Evolutionary conservation across 2,329 filamentous ascomycete species (phyloP).

Genomic region (Rosellinia necatrix): DNA sequence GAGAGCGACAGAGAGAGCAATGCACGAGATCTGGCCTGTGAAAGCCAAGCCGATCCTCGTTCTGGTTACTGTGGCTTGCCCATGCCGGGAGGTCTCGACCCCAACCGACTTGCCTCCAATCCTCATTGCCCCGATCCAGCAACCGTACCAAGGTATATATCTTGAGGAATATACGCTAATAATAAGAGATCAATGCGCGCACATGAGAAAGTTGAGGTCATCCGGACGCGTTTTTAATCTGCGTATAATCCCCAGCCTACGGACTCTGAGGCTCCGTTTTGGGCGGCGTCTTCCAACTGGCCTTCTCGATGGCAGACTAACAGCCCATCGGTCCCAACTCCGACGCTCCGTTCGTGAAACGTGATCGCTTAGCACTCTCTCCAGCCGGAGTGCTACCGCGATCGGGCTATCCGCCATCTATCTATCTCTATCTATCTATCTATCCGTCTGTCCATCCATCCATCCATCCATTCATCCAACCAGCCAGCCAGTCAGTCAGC

Average conservation of each 20-base stretch:
- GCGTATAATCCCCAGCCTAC: background rate
- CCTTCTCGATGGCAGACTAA: background rate
- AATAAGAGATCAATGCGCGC: background rate
- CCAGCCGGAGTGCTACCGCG: background rate
- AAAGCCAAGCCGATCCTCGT: background rate
- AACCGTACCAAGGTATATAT: background rate
- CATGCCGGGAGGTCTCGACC: conserved; percentile 6
- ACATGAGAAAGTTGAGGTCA: background rate
- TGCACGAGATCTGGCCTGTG: background rate
- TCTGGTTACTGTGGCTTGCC: conserved; percentile 13
- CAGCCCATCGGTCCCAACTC: background rate
- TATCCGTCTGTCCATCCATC: too few relatives aligned
- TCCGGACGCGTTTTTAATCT: background rate
- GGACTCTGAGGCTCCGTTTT: conserved; percentile 18
- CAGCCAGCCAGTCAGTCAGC: too few relatives aligned
- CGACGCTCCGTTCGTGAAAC: background rate
- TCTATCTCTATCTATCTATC: background rate
- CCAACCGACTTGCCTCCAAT: background rate
- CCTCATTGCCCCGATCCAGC: conserved; percentile 13
- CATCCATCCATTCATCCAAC: too few relatives aligned
- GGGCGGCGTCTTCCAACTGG: background rate
- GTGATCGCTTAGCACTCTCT: conserved; percentile 11
- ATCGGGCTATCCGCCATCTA: conserved; percentile 7
- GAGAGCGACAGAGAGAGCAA: background rate
- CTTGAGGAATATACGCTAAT: background rate